phyloP scores from a whole-genome alignment of 2,329 filamentous ascomycete genomes.

The Aspergillus udagawae region DNA sequence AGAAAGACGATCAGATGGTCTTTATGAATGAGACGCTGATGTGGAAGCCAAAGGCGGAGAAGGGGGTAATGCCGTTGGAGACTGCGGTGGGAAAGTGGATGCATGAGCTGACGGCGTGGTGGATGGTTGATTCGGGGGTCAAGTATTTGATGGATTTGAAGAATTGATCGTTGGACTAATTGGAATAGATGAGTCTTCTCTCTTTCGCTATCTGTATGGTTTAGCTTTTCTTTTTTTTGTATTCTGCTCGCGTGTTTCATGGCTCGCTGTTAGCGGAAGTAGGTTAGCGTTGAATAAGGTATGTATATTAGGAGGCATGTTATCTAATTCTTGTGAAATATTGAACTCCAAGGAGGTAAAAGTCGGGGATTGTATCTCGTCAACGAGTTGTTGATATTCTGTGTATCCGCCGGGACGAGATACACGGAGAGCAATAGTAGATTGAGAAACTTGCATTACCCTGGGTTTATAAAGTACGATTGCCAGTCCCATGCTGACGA shows the following conservation, averaged over 20 bases:
- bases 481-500: too few species aligned
- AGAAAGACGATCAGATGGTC: constrained; percentile 13
- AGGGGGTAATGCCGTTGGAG: constrained; percentile 27
- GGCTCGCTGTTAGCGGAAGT: too few species aligned
- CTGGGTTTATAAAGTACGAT: too few species aligned
- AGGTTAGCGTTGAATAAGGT: too few species aligned
- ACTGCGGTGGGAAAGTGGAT: constrained; percentile 22
- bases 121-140: constrained; percentile 33
- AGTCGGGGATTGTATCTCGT: too few species aligned
- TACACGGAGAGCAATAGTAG: too few species aligned
- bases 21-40: constrained; percentile 30
- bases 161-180: neutral
- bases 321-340: too few species aligned
- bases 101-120: constrained; percentile 34
- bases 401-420: too few species aligned
- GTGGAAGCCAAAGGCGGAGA: constrained; percentile 22
- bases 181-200: neutral
- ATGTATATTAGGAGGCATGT: too few species aligned
- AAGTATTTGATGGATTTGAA: constrained; percentile 25
- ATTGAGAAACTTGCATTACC: too few species aligned
- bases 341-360: too few species aligned
- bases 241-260: neutral
- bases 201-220: neutral
- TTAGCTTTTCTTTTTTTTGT: neutral
- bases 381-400: too few species aligned